Conservation (phyloP, 1,139 yeast genomes). For the Taphrina populina region DNA sequence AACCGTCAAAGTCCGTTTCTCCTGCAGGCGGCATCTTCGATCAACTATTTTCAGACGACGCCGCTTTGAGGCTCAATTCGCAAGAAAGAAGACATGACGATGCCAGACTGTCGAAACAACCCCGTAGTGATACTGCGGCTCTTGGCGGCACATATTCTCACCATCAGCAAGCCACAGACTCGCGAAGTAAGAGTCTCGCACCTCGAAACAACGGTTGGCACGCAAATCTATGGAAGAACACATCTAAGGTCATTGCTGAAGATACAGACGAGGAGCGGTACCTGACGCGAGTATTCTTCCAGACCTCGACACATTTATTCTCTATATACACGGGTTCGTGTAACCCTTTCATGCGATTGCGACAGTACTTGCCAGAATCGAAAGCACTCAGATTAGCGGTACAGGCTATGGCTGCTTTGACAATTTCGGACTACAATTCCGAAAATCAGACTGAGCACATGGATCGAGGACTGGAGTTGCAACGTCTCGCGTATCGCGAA, state of each 20-base stretch:
- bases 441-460: conserved; percentile 18
- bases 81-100: too few species aligned
- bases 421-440: conserved; percentile 25
- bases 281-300: conserved; percentile 25
- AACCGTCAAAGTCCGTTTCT: too few species aligned
- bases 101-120: background rate
- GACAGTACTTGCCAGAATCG: conserved; percentile 18
- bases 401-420: conserved; percentile 31
- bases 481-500: conserved; percentile 29
- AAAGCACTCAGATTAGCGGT: conserved; percentile 19
- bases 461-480: conserved; percentile 32
- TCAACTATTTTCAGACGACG: too few species aligned
- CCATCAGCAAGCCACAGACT: background rate
- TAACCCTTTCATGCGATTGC: conserved; percentile 28
- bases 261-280: conserved; percentile 15
- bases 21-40: too few species aligned
- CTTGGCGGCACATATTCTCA: background rate
- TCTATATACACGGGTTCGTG: conserved; percentile 31
- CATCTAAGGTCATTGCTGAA: too few species aligned
- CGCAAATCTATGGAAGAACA: too few species aligned
- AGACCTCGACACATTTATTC: conserved; percentile 29
- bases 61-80: too few species aligned
- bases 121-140: background rate
- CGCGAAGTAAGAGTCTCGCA: too few species aligned
- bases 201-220: too few species aligned